phyloP scores from a whole-genome alignment of 169 alveolate species.

The Plasmodium coatneyi region DNA sequence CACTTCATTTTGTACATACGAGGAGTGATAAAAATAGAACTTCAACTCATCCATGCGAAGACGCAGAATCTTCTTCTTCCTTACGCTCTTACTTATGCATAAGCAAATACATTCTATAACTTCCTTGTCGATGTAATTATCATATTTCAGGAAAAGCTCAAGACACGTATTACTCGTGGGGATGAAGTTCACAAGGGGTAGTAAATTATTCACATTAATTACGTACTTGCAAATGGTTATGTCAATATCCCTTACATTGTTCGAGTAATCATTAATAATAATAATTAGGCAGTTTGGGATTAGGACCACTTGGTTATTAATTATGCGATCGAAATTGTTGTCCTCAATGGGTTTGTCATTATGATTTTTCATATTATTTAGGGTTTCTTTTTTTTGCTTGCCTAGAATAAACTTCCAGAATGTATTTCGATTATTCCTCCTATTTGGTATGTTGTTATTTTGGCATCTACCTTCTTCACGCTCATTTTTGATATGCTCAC shows the following conservation, averaged over 20 bases:
- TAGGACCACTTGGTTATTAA: conserved; percentile 15
- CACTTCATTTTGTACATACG: conserved; percentile 29
- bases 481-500: neutral
- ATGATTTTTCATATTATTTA: neutral
- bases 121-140: conserved; percentile 49
- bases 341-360: neutral
- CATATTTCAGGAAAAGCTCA: conserved; percentile 60
- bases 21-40: conserved; percentile 12
- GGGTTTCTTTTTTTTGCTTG: conserved; percentile 1
- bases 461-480: neutral
- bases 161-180: conserved; percentile 43
- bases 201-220: conserved; percentile 48
- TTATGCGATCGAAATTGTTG: conserved; percentile 42
- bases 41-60: conserved; percentile 16
- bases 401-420: conserved; percentile 66
- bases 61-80: conserved; percentile 42
- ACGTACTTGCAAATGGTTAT: conserved; percentile 46
- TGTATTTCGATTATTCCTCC: neutral
- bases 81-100: conserved; percentile 16
- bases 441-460: neutral
- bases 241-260: conserved; percentile 59
- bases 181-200: conserved; percentile 51
- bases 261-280: conserved; percentile 36
- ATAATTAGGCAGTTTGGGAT: conserved; percentile 45
- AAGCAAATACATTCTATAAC: conserved; percentile 50